Conservation (phyloP, 306 rosid species). For the Gastrolobium villosum region DNA sequence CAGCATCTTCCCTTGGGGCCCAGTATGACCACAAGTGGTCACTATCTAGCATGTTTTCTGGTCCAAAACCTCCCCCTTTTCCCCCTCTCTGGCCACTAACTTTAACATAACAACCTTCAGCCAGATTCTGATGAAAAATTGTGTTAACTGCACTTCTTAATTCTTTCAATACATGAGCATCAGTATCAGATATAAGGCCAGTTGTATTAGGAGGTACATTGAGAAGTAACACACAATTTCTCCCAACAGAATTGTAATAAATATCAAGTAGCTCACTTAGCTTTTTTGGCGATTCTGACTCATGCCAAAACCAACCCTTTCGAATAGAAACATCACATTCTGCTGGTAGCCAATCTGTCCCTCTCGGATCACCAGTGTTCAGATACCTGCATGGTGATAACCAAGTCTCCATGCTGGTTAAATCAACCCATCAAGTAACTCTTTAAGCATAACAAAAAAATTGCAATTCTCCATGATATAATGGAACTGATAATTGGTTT, state of each 20-base stretch:
- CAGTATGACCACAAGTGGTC: constrained; percentile 90
- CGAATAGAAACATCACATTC: constrained; percentile 91
- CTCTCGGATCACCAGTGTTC: constrained; percentile 66
- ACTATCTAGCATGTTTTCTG: constrained; percentile 76
- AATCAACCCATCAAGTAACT: constrained; percentile 1
- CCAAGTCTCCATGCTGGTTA: neutral
- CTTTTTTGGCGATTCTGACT: constrained; percentile 80
- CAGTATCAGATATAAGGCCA: constrained; percentile 71
- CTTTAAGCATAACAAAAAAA: neutral
- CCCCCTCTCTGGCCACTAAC: constrained; percentile 85
- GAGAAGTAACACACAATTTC: constrained; percentile 81
- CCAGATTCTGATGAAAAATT: constrained; percentile 71
- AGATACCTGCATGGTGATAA: constrained; percentile 65
- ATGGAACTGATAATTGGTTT: constrained; percentile 13
- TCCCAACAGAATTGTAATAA: constrained; percentile 84
- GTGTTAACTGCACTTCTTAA: constrained; percentile 70
- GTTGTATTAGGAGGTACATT: constrained; percentile 89
- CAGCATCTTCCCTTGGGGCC: constrained; percentile 64
- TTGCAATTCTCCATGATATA: neutral
- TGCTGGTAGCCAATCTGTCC: constrained; percentile 87
- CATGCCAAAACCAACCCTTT: constrained; percentile 95
- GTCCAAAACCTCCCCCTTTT: constrained; percentile 69
- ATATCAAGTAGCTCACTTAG: constrained; percentile 76
- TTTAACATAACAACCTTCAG: constrained; percentile 51
- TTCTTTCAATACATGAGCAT: constrained; percentile 69